Evolutionary conservation across 2,329 filamentous ascomycete species (phyloP).

Genomic region (Zymoseptoria brevis): DNA sequence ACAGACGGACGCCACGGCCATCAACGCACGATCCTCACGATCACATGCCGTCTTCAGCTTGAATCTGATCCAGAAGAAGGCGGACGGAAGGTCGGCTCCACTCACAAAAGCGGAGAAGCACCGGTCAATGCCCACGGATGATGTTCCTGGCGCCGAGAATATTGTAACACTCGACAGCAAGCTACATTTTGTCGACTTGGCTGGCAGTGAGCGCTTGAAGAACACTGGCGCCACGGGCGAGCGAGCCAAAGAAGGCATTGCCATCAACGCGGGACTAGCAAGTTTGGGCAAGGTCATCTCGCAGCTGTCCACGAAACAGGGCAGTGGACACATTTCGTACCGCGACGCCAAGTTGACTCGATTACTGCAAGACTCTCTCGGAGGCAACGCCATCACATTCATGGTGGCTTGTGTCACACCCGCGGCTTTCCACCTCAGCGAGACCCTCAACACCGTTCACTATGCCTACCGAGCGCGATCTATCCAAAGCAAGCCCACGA

Average conservation of each 20-base stretch:
- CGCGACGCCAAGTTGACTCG: constrained; percentile 96
- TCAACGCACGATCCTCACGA: constrained; percentile 94
- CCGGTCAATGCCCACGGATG: constrained; percentile 76
- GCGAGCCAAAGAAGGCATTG: constrained; percentile 90
- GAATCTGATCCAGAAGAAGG: constrained; percentile 81
- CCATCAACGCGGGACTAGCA: constrained; percentile 92
- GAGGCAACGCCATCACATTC: constrained; percentile 95
- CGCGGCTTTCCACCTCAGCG: constrained; percentile 92
- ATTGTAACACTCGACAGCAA: constrained; percentile 93
- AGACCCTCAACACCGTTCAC: constrained; percentile 91
- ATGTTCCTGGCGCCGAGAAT: constrained; percentile 57
- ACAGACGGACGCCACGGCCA: constrained; percentile 92
- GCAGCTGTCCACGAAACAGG: constrained; percentile 81
- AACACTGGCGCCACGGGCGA: constrained; percentile 95
- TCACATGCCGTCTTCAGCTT: constrained; percentile 96
- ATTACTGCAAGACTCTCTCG: constrained; percentile 88
- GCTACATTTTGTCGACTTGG: constrained; percentile 94
- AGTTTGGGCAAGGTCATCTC: constrained; percentile 97
- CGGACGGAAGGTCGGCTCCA: constrained; percentile 41
- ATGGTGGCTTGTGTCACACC: constrained; percentile 99
- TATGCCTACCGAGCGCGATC: constrained; percentile 93
- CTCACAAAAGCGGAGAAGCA: constrained; percentile 66
- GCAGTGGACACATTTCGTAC: constrained; percentile 89
- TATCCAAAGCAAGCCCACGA: constrained; percentile 94
- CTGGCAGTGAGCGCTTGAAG: constrained; percentile 91